Base-by-base conservation (phyloP, 2,329 filamentous ascomycete genomes). In the Penicillium brasilianum region DNA sequence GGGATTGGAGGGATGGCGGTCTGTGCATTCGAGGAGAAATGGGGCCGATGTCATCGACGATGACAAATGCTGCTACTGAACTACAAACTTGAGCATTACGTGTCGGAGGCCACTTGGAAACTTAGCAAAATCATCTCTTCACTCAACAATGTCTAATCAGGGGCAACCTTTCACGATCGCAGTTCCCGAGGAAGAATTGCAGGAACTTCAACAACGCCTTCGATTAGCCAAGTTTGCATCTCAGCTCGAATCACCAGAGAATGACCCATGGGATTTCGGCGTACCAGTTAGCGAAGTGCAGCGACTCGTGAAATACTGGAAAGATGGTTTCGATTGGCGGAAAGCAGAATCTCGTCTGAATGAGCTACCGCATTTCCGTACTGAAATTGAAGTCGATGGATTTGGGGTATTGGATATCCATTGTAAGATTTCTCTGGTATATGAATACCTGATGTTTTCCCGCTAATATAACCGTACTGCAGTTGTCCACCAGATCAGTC, bases 401-500 rank as follows among this genome's bases (percentile, higher is more conserved):
- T 90, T 88, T 68, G 87, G 82, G 1, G 76, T 79, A 0, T 71
- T 90, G 54, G 79, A 87, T 36, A 79, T 91, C 2, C 89, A 91
- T 74, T 91, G 68, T 65, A 8, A 61, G 65, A 18, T 39, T 22
- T n/a, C 50, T 20, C 16, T 5, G 10, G 8, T 3, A 22, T 10
- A 22, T 30, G 10, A 9, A 20, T n/a, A 18, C 9, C n/a, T 16
- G 22, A 34, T 25, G 0, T 43, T 11, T 13, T 41, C n/a, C n/a
- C n/a, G n/a, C n/a, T n/a, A n/a, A n/a, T n/a, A n/a, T n/a, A n/a
- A n/a, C n/a, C n/a, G n/a, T 20, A 44, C 34, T 28, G 11, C 11
- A 70, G 68, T 88, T 71, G 72, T 91, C 1, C 85, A 90, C 69
- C 80, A 88, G 65, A 78, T 74, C 55, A 87, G 83, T 66, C 69